Conservation (phyloP, 2,329 filamentous ascomycete species). For the Sordariomycetes sp. region DNA sequence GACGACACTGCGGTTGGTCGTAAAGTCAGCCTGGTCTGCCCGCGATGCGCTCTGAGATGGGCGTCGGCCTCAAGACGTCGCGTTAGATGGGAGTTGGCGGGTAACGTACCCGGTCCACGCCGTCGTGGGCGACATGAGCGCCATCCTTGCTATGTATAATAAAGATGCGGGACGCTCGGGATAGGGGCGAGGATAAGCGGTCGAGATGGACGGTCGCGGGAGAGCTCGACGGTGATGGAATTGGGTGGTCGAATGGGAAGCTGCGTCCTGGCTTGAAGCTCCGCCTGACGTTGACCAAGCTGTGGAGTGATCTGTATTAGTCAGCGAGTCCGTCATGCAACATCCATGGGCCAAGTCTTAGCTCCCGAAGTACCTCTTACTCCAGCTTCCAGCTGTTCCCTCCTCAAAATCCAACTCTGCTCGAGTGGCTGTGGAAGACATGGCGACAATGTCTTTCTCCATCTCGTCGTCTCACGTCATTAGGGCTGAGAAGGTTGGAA, state of each 20-base stretch:
- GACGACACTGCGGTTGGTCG: constrained; percentile 49
- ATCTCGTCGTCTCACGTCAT: no score
- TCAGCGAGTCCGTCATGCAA: not conserved
- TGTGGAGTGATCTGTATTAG: not conserved
- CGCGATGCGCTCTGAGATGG: not conserved
- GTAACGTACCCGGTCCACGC: constrained; percentile 2
- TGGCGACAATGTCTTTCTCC: no score
- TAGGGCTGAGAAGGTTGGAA: no score
- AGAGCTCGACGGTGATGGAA: not conserved
- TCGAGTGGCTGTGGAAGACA: no score
- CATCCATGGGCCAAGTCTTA: not conserved
- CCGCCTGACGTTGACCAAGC: not conserved
- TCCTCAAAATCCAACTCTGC: no score
- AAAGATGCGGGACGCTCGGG: not conserved
- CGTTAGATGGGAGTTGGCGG: not conserved
- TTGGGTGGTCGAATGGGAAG: not conserved
- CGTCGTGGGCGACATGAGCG: not conserved
- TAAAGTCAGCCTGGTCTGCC: not conserved
- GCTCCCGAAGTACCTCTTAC: not conserved
- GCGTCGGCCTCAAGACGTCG: not conserved
- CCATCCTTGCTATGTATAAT: not conserved
- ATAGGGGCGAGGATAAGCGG: not conserved
- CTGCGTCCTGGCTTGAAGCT: not conserved
- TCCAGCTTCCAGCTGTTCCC: no score
- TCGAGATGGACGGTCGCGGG: not conserved